Base-by-base conservation (phyloP, 23 red algal genomes). In the Cyanidioschyzon merolae region DNA sequence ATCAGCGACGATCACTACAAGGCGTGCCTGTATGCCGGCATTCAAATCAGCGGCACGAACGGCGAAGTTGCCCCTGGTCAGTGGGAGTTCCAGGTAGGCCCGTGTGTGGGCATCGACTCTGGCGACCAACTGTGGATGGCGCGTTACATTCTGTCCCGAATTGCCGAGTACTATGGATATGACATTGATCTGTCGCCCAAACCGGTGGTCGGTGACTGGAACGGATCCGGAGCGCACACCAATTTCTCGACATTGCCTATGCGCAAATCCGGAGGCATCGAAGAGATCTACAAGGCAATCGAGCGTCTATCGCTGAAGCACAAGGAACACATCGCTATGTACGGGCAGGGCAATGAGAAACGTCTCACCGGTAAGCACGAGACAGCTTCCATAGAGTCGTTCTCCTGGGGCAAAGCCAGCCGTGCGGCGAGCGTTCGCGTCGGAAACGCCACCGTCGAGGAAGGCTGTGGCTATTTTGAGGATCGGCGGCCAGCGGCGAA, bases 191-290 rank as follows among this genome's bases (percentile, higher is more conserved):
- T 79, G 37, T 79, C 88, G 34, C 86, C 90, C 58, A 95, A 95
- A 79, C 90, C 90, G 34, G 77, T 89, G 68, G 84, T 85, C 59
- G 90, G 93, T 34, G 93, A 97, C 58, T 97, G 93, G 93, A 97
- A 97, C 38, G 93, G 93, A 27, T 88, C 93, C 54, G 93, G 93
- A 58, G 85, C 83, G 41, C 93, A 97, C 71, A 85, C 93, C 80
- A 97, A 97, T 80, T 97, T 97, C 68, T 97, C 93, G 1, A 97
- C 93, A 37, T 79, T 89, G 81, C 77, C 80, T 2, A 97, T 97
- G 93, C 85, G 93, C 41, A 76, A 97, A 41, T 77, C 74, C 25
- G 93, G 93, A 31, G 93, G 93, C 3, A 88, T 85, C 50, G 80
- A 97, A 58, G 57, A 82, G 18, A 97, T 97, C 77, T 40, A 83